Evolutionary conservation across 2,329 filamentous ascomycete genomes (phyloP).

Genomic region (Diaporthe velutina): DNA sequence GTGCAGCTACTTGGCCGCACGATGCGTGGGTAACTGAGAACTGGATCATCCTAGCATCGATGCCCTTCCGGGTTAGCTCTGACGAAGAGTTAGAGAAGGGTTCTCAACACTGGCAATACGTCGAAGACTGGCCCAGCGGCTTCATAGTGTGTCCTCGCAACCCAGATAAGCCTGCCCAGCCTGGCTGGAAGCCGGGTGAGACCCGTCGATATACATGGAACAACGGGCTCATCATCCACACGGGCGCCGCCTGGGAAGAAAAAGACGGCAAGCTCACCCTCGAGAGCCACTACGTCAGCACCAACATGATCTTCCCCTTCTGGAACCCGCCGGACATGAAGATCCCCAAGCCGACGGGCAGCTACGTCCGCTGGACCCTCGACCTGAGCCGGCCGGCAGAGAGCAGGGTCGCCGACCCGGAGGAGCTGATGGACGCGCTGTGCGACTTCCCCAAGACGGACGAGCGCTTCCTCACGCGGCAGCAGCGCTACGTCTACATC

Average conservation of each 20-base stretch:
- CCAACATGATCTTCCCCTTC: constrained; percentile 7
- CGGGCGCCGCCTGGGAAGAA: not conserved
- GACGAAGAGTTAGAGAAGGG: not conserved
- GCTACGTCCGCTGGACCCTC: constrained; percentile 4
- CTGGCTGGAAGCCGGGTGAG: constrained; percentile 2
- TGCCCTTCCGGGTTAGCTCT: not conserved
- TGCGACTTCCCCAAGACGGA: constrained; percentile 13
- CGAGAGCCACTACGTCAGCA: constrained; percentile 9
- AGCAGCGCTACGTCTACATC: not conserved
- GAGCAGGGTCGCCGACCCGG: not conserved
- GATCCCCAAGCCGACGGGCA: not conserved
- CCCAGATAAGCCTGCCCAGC: not conserved
- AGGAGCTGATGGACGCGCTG: not conserved
- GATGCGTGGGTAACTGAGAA: constrained; percentile 6
- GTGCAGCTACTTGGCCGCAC: not conserved
- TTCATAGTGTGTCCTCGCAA: not conserved
- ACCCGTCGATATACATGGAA: constrained; percentile 7
- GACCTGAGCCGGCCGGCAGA: not conserved
- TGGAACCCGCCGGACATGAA: constrained; percentile 1
- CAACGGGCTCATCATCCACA: not conserved
- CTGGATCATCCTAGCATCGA: not conserved
- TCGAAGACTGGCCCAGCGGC: not conserved
- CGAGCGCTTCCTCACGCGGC: not conserved
- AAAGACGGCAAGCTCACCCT: not conserved
- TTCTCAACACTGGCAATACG: constrained; percentile 9